phyloP scores from a whole-genome alignment of 768 basidiomycete genomes.

The Erythrobasidium yunnanense region DNA sequence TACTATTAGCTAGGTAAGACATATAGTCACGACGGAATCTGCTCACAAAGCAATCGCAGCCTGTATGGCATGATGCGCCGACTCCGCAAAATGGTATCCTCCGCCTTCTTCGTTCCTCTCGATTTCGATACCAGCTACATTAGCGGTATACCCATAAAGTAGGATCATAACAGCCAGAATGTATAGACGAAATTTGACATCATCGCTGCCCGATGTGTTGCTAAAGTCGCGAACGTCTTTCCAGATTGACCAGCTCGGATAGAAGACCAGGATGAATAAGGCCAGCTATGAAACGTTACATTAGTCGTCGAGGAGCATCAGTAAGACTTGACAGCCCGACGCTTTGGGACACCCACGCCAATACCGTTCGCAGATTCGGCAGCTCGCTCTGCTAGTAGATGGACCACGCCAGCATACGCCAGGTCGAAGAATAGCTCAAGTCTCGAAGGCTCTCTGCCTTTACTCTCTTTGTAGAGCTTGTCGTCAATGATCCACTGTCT shows the following conservation, averaged over 20 bases:
- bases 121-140: slow-evolving; percentile 39
- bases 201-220: slow-evolving; percentile 41
- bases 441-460: slow-evolving; percentile 32
- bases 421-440: slow-evolving; percentile 44
- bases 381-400: slow-evolving; percentile 41
- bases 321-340: neutral
- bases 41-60: slow-evolving; percentile 11
- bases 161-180: slow-evolving; percentile 40
- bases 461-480: slow-evolving; percentile 14
- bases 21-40: neutral
- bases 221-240: slow-evolving; percentile 40
- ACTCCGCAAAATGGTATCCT: neutral
- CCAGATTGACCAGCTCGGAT: slow-evolving; percentile 42
- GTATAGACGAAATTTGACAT: slow-evolving; percentile 40
- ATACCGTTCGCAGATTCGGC: slow-evolving; percentile 29
- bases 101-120: neutral
- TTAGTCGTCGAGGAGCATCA: neutral
- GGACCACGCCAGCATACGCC: slow-evolving; percentile 41
- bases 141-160: slow-evolving; percentile 41
- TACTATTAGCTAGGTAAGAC: neutral
- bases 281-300: slow-evolving; percentile 7
- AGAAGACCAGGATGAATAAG: slow-evolving; percentile 34
- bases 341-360: neutral
- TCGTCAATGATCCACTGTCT: neutral
- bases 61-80: neutral